Conservation (phyloP, 225 moss, liverwort and hornwort genomes). For the Pseudisothecium myosuroides region DNA sequence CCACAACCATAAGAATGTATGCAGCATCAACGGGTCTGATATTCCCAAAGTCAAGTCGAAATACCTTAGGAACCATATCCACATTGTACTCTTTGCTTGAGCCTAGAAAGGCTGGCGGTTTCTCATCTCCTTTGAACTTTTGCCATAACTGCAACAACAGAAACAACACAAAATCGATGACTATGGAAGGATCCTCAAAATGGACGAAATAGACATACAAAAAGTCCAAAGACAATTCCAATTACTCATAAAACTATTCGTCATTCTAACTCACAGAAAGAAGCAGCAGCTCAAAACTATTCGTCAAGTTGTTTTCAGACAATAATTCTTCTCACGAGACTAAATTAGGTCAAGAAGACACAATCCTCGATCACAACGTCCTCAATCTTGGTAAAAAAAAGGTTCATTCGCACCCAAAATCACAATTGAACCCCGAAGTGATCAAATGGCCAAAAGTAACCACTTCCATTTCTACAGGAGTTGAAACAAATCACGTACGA, state of each 20-base stretch:
- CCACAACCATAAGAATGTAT: neutral
- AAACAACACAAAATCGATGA: neutral
- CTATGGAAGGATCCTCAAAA: neutral
- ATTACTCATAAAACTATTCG: neutral
- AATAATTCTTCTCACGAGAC: neutral
- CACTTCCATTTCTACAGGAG: neutral
- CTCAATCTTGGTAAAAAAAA: neutral
- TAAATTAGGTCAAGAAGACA: neutral
- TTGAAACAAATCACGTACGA: neutral
- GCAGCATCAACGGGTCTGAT: neutral
- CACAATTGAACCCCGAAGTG: neutral
- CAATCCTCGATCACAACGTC: neutral
- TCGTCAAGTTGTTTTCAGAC: neutral
- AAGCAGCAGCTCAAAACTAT: neutral
- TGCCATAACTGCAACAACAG: slow-evolving; percentile 47
- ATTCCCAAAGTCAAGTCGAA: neutral
- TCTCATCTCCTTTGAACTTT: slow-evolving; percentile 53
- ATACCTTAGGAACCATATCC: slow-evolving; percentile 87
- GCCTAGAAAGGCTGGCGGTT: slow-evolving; percentile 65
- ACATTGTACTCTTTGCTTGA: slow-evolving; percentile 92
- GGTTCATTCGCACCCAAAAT: neutral
- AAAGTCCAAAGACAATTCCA: neutral
- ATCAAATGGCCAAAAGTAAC: neutral
- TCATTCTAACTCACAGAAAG: neutral
- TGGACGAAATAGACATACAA: neutral